A percentile compares a stretch with the other conserved stretches of the same genome.
phyloP scores from a whole-genome alignment of 208 protist species.

The Trypanosoma cruzi region DNA sequence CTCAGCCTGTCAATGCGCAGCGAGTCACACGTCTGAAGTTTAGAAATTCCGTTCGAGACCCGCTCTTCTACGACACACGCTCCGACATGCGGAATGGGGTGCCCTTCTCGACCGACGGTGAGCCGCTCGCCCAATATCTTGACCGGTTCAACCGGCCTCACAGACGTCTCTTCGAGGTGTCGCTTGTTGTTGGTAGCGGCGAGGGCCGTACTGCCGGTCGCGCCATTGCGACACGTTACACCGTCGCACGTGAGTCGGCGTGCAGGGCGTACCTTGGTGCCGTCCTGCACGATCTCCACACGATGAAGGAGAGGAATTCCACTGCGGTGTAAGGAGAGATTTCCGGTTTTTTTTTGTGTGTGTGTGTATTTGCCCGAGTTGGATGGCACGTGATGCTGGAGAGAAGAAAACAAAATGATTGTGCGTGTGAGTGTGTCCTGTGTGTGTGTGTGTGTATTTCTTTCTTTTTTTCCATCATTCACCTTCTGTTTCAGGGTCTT shows the following conservation, averaged over 20 bases:
- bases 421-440: neutral
- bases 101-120: slow-evolving; percentile 65
- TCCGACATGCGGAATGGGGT: slow-evolving; percentile 81
- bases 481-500: neutral
- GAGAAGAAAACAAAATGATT: neutral
- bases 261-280: slow-evolving; percentile 65
- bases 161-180: slow-evolving; percentile 76
- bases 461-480: neutral
- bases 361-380: neutral
- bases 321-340: slow-evolving; percentile 1
- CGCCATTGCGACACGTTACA: slow-evolving; percentile 66
- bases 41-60: slow-evolving; percentile 67
- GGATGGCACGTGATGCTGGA: neutral
- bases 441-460: neutral
- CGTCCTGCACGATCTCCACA: slow-evolving; percentile 54
- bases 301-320: slow-evolving; percentile 22
- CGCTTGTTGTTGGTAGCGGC: slow-evolving; percentile 41
- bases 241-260: slow-evolving; percentile 61
- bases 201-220: slow-evolving; percentile 51
- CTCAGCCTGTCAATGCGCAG: slow-evolving; percentile 63
- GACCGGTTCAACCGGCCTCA: slow-evolving; percentile 53
- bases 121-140: slow-evolving; percentile 47
- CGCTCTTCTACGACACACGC: slow-evolving; percentile 75
- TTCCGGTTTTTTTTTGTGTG: no score
- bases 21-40: slow-evolving; percentile 57